Conservation (phyloP, 805 yeast species). For the Schizosaccharomyces osmophilus region DNA sequence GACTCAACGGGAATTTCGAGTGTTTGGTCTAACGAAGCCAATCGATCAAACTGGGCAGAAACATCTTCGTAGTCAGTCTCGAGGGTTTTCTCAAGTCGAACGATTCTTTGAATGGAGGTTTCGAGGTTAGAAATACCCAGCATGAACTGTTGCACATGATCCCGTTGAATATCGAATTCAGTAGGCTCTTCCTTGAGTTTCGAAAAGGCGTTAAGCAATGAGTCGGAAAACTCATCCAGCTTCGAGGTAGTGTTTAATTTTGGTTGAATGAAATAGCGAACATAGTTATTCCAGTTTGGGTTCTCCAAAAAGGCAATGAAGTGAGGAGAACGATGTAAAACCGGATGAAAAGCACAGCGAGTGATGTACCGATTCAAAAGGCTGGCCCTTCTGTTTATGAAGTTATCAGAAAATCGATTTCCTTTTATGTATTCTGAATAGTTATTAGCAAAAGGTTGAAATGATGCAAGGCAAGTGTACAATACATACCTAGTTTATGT, state of each 20-base stretch:
- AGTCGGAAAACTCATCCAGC: slow-evolving; percentile 68
- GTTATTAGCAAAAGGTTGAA: background rate
- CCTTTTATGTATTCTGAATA: slow-evolving; percentile 61
- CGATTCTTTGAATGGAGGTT: slow-evolving; percentile 45
- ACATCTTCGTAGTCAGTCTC: slow-evolving; percentile 51
- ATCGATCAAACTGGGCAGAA: slow-evolving; percentile 39
- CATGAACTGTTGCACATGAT: slow-evolving; percentile 58
- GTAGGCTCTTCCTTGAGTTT: slow-evolving; percentile 37
- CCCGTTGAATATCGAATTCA: slow-evolving; percentile 64
- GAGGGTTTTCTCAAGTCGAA: slow-evolving; percentile 48
- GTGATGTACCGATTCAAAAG: slow-evolving; percentile 55
- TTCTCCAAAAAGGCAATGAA: slow-evolving; percentile 50
- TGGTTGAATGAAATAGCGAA: background rate
- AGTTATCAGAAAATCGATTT: slow-evolving; percentile 65
- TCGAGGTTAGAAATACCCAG: slow-evolving; percentile 64
- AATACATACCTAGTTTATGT: slow-evolving; percentile 28
- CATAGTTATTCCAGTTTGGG: slow-evolving; percentile 45
- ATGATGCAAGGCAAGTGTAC: background rate
- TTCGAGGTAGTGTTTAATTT: slow-evolving; percentile 5
- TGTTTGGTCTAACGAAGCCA: slow-evolving; percentile 33
- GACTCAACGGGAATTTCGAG: background rate
- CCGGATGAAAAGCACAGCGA: slow-evolving; percentile 52
- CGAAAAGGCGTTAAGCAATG: slow-evolving; percentile 80
- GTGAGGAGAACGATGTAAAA: slow-evolving; percentile 41
- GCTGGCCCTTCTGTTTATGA: slow-evolving; percentile 58